These are phyloP conservation scores for Cladosporium sphaerospermum DNA, from an alignment of 2,329 filamentous ascomycete species.

Conservation along the genomic window DNA sequence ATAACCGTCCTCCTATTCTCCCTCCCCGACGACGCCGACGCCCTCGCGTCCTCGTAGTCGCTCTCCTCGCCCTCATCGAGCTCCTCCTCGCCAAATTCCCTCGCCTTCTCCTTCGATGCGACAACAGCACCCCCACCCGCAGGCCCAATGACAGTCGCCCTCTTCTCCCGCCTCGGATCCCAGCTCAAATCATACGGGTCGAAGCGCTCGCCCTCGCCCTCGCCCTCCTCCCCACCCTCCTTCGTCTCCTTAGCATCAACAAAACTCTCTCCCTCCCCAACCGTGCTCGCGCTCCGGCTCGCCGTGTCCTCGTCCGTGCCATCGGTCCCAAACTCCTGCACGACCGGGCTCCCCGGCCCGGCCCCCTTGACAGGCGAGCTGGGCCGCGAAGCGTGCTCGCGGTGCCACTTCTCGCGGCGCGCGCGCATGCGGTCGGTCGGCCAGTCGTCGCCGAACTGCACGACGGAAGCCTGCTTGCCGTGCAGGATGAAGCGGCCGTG, in stretches of 20 bases:
- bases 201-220: slow-evolving; percentile 2
- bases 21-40: neutral
- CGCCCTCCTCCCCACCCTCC: neutral
- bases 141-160: slow-evolving; percentile 18
- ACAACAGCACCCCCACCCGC: too few species aligned
- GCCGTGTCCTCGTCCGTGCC: slow-evolving; percentile 16
- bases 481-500: slow-evolving; percentile 92
- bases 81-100: neutral
- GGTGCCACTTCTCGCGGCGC: slow-evolving; percentile 26
- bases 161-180: slow-evolving; percentile 11
- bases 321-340: slow-evolving; percentile 10
- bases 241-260: slow-evolving; percentile 22
- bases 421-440: slow-evolving; percentile 47
- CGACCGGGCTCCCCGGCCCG: slow-evolving; percentile 1
- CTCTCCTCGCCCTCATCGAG: neutral
- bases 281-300: neutral
- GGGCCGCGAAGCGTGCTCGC: neutral
- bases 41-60: slow-evolving; percentile 1
- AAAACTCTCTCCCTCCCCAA: neutral
- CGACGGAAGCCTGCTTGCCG: slow-evolving; percentile 94
- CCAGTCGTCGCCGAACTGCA: slow-evolving; percentile 92
- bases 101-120: neutral
- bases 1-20: slow-evolving; percentile 17
- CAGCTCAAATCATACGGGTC: slow-evolving; percentile 10
- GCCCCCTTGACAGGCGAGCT: neutral